A percentile compares a stretch with the other conserved stretches of the same genome.
Conservation (phyloP, 805 yeast species). For the Candida gorgasii region DNA sequence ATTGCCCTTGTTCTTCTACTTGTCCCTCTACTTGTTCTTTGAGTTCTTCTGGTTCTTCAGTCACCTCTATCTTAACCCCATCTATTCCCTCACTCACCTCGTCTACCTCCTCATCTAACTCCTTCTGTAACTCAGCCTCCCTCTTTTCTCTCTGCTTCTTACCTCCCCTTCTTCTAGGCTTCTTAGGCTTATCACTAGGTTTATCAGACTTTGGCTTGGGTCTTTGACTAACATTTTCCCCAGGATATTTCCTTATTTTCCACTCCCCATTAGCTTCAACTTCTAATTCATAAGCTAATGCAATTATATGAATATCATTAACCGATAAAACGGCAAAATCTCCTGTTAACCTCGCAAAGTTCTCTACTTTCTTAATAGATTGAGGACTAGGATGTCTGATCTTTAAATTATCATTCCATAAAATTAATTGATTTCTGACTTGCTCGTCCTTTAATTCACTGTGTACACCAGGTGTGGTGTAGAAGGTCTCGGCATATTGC, state of each 20-base stretch:
- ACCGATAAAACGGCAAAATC: constrained; percentile 84
- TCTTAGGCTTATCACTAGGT: constrained; percentile 19
- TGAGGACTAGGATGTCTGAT: constrained; percentile 76
- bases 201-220: constrained; percentile 11
- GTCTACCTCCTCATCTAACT: constrained; percentile 22
- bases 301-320: constrained; percentile 91
- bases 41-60: constrained; percentile 8
- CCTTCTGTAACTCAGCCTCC: constrained; percentile 37
- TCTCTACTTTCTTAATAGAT: constrained; percentile 63
- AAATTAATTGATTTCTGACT: constrained; percentile 71
- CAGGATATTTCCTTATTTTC: constrained; percentile 73
- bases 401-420: constrained; percentile 75
- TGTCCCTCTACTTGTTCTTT: constrained; percentile 7
- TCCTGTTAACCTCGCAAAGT: constrained; percentile 86
- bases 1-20: constrained; percentile 14
- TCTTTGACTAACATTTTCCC: constrained; percentile 45
- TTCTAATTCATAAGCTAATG: constrained; percentile 87
- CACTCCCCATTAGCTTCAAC: constrained; percentile 66
- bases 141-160: constrained; percentile 62
- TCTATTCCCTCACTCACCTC: constrained; percentile 13
- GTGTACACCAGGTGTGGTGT: constrained; percentile 89
- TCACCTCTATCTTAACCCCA: constrained; percentile 12
- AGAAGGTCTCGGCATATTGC: constrained; percentile 68
- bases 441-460: constrained; percentile 84
- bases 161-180: constrained; percentile 60